Percentiles rank a stretch among this genome's conserved stretches.
These are phyloP conservation scores for Cercospora beticola DNA, from an alignment of 2,329 filamentous ascomycete species.

Conservation along the genomic window DNA sequence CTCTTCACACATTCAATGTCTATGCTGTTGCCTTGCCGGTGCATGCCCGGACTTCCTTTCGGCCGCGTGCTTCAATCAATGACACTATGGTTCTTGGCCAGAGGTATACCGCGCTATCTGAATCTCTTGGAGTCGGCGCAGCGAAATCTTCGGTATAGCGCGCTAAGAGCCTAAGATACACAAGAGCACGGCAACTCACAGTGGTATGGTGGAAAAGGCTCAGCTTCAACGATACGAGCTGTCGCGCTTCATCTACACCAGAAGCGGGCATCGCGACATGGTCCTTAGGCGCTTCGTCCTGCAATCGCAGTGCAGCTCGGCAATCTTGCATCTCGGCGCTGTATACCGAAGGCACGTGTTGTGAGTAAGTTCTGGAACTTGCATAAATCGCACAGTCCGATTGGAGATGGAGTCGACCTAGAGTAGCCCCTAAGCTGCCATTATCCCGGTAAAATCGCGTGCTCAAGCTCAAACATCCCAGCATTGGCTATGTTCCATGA, in stretches of 20 bases:
- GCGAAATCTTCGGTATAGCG: neutral
- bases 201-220: neutral
- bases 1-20: neutral
- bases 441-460: neutral
- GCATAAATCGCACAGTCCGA: neutral
- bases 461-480: neutral
- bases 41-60: neutral
- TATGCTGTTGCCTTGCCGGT: neutral
- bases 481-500: neutral
- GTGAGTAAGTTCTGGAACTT: neutral
- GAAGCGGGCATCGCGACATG: neutral
- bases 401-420: neutral
- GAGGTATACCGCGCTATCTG: neutral
- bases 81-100: neutral
- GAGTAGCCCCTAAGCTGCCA: neutral
- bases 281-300: neutral
- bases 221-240: neutral
- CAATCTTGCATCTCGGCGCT: neutral
- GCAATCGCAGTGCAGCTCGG: neutral
- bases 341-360: neutral
- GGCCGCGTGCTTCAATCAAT: neutral
- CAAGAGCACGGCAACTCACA: neutral
- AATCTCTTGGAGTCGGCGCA: neutral
- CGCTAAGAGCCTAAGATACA: neutral
- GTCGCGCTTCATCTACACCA: neutral